Percentiles rank a stretch among this genome's conserved stretches.
Conservation (phyloP, 2,329 filamentous ascomycete species). For the Ciborinia camelliae region DNA sequence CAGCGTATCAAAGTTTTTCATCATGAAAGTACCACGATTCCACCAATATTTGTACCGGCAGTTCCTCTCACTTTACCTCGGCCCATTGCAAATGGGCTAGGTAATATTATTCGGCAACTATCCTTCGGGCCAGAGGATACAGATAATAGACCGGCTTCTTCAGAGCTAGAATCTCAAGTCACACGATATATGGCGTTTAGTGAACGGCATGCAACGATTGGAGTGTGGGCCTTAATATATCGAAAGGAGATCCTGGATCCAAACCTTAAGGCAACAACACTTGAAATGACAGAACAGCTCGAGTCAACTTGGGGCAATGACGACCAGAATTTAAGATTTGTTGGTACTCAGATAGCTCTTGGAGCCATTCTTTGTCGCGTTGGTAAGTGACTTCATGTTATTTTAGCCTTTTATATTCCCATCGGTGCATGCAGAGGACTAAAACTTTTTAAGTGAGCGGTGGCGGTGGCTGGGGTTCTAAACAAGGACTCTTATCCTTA, state of each 20-base stretch:
- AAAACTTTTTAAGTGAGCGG: slow-evolving; percentile 58
- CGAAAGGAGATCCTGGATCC: slow-evolving; percentile 40
- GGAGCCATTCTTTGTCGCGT: slow-evolving; percentile 35
- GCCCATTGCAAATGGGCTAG: slow-evolving; percentile 62
- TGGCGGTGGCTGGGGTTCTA: slow-evolving; percentile 80
- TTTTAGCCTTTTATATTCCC: slow-evolving; percentile 9
- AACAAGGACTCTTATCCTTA: slow-evolving; percentile 73
- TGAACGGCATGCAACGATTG: slow-evolving; percentile 45
- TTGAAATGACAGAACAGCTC: not conserved
- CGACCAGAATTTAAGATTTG: slow-evolving; percentile 16
- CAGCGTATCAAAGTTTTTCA: slow-evolving; percentile 26
- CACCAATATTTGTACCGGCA: slow-evolving; percentile 44
- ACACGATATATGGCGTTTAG: slow-evolving; percentile 50
- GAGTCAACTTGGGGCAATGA: slow-evolving; percentile 5
- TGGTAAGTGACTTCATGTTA: slow-evolving; percentile 27
- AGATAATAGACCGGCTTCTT: slow-evolving; percentile 56
- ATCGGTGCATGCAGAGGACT: slow-evolving; percentile 6
- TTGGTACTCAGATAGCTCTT: slow-evolving; percentile 27
- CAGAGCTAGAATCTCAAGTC: slow-evolving; percentile 66
- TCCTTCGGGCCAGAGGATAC: slow-evolving; percentile 43
- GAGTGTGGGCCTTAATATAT: slow-evolving; percentile 71
- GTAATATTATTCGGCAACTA: slow-evolving; percentile 72
- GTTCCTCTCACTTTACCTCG: slow-evolving; percentile 62
- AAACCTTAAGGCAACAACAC: not conserved
- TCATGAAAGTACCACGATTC: slow-evolving; percentile 9